phyloP scores from a whole-genome alignment of 345 rosid genomes.

The Eucalyptus victrix region DNA sequence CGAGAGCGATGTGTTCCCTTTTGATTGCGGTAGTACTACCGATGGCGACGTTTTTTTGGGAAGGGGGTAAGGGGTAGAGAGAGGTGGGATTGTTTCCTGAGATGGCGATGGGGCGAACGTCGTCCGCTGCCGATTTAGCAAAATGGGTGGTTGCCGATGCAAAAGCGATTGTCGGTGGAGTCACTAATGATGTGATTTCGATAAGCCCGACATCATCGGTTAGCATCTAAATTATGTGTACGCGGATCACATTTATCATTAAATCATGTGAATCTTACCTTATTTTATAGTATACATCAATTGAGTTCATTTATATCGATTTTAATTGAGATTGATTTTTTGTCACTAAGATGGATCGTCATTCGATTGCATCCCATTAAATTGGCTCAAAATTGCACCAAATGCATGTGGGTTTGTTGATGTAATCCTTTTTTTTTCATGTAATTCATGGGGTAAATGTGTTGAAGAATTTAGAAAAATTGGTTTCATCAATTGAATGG shows the following conservation, averaged over 20 bases:
- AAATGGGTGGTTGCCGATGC: neutral
- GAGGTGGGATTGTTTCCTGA: neutral
- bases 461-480: neutral
- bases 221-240: neutral
- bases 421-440: neutral
- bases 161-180: neutral
- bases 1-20: neutral
- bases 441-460: neutral
- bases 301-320: neutral
- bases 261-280: rapidly evolving
- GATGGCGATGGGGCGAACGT: neutral
- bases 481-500: neutral
- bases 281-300: too few relatives aligned
- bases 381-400: neutral
- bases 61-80: neutral
- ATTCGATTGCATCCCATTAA: neutral
- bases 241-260: rapidly evolving
- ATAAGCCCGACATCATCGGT: neutral
- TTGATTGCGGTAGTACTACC: neutral
- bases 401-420: neutral
- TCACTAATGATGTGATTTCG: neutral
- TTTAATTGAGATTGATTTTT: neutral
- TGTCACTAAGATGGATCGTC: neutral
- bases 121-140: neutral
- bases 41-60: neutral